Conservation (phyloP, 202 grass and related monocot species). For the Saccharum hybrid region DNA sequence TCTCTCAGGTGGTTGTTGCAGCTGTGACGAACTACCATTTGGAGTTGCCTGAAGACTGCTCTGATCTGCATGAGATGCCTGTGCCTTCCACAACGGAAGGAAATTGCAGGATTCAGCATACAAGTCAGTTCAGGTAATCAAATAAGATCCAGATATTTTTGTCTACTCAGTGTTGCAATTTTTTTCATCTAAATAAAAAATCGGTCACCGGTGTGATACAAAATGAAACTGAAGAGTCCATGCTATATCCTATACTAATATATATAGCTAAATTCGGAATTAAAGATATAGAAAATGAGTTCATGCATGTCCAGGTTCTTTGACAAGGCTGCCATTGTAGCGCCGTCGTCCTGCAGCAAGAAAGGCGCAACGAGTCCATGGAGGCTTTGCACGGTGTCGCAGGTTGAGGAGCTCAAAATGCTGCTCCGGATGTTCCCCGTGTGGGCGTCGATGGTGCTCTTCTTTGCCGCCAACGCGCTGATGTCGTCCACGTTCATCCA, state of each 20-base stretch:
- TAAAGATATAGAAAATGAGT: too few species aligned
- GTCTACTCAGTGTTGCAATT: too few species aligned
- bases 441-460: too few species aligned
- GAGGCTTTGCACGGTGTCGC: constrained; percentile 4
- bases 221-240: too few species aligned
- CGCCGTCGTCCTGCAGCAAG: background rate
- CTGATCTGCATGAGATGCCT: constrained; percentile 33
- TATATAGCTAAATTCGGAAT: too few species aligned
- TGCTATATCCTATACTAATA: too few species aligned
- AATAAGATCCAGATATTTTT: too few species aligned
- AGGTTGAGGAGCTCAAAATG: too few species aligned
- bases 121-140: background rate
- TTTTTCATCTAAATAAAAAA: too few species aligned
- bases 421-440: too few species aligned
- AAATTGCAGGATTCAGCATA: constrained; percentile 31
- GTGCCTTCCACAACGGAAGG: background rate
- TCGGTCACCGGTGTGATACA: too few species aligned
- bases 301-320: constrained; percentile 34
- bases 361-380: constrained; percentile 19
- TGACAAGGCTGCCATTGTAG: background rate
- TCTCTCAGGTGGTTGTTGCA: constrained; percentile 39
- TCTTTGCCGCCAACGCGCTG: constrained; percentile 10
- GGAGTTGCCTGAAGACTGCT: constrained; percentile 31
- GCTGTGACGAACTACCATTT: constrained; percentile 41
- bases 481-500: constrained; percentile 51